phyloP scores from a whole-genome alignment of 192 early-diverging fungal genomes.

The Cetraspora pellucida region DNA sequence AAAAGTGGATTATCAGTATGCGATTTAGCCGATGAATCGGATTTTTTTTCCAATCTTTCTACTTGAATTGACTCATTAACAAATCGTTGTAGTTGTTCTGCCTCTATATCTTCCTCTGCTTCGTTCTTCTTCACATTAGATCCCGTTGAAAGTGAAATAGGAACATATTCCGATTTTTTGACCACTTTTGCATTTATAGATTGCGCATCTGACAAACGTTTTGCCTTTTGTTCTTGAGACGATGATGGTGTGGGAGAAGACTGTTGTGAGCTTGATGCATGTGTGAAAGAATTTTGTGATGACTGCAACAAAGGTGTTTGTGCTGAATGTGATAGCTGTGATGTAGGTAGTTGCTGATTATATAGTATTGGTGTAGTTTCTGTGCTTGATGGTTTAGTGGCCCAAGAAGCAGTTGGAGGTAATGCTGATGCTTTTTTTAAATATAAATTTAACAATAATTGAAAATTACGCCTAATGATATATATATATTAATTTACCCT shows the following conservation, averaged over 20 bases:
- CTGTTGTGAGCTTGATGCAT: not conserved
- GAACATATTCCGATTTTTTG: constrained; percentile 27
- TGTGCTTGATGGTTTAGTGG: constrained; percentile 48
- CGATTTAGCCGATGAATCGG: no score
- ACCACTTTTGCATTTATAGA: constrained; percentile 19
- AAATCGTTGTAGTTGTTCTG: constrained; percentile 26
- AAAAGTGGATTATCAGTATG: not conserved
- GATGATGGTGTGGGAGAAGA: not conserved
- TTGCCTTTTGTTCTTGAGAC: constrained; percentile 9
- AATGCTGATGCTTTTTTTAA: constrained; percentile 48
- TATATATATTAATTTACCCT: constrained; percentile 31
- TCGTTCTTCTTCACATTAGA: constrained; percentile 27
- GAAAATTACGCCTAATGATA: not conserved
- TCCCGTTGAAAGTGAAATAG: constrained; percentile 13
- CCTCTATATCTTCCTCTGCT: constrained; percentile 26
- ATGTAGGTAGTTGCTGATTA: constrained; percentile 26
- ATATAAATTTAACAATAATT: not conserved
- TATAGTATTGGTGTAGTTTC: constrained; percentile 36
- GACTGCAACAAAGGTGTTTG: not conserved
- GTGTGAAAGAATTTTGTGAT: not conserved
- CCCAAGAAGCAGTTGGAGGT: constrained; percentile 65
- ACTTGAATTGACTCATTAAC: constrained; percentile 14
- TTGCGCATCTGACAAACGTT: not conserved
- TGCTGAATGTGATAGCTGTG: constrained; percentile 7
- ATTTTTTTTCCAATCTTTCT: not conserved